A percentile compares a stretch with the other conserved stretches of the same genome.
Evolutionary conservation across 1,139 yeast species (phyloP).

Genomic region (Scheffersomyces stambukii): DNA sequence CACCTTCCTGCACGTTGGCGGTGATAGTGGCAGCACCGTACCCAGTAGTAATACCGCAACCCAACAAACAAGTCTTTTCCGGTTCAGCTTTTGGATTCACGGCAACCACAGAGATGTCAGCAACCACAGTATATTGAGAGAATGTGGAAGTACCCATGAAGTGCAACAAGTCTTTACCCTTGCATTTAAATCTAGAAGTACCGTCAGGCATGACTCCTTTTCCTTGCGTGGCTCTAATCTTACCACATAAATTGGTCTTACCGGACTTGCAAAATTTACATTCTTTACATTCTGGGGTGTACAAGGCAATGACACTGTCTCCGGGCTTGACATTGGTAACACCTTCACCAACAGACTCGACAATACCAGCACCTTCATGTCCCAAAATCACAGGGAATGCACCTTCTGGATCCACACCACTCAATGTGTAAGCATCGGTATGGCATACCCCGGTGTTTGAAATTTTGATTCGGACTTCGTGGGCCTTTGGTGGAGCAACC

Average conservation of each 20-base stretch:
- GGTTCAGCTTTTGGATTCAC: constrained; percentile 79
- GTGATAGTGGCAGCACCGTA: constrained; percentile 96
- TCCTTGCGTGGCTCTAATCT: constrained; percentile 63
- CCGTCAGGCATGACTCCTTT: constrained; percentile 71
- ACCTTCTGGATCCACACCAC: constrained; percentile 96
- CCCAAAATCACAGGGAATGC: constrained; percentile 90
- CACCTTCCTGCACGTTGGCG: constrained; percentile 89
- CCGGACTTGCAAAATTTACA: constrained; percentile 95
- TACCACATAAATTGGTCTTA: constrained; percentile 90
- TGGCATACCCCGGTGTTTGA: constrained; percentile 93
- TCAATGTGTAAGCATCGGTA: constrained; percentile 94
- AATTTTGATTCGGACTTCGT: constrained; percentile 91
- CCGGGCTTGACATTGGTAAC: constrained; percentile 84
- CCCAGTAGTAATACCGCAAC: constrained; percentile 98
- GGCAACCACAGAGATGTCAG: constrained; percentile 96
- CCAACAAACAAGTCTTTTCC: constrained; percentile 87
- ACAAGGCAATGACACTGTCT: constrained; percentile 85
- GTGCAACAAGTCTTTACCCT: constrained; percentile 81
- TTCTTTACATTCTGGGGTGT: constrained; percentile 94
- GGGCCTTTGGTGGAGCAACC: constrained; percentile 92
- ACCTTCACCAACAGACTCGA: constrained; percentile 89
- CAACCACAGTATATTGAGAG: constrained; percentile 95
- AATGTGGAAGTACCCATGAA: constrained; percentile 98
- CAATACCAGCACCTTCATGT: constrained; percentile 97
- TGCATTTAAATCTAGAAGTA: constrained; percentile 77